A percentile compares a stretch with the other conserved stretches of the same genome.
phyloP scores from a whole-genome alignment of 164 flowering plant genomes.

The Amborella trichopoda region DNA sequence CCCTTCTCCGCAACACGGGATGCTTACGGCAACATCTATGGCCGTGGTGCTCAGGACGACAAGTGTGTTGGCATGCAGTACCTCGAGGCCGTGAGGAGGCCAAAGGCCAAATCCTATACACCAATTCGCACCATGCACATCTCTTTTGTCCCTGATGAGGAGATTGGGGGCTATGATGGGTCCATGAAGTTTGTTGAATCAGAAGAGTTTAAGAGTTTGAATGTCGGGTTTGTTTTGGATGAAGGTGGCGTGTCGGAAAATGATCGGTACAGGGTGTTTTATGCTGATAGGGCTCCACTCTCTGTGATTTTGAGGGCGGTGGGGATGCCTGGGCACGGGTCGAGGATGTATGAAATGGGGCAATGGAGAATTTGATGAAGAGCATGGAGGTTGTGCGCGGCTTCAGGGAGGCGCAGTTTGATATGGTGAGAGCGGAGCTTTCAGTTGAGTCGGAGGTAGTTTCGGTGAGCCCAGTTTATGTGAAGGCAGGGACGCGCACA shows the following conservation, averaged over 20 bases:
- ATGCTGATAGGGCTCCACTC: constrained; percentile 82
- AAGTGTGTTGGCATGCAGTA: constrained; percentile 64
- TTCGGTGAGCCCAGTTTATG: constrained; percentile 76
- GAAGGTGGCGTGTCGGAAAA: constrained; percentile 73
- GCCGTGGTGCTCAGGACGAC: constrained; percentile 91
- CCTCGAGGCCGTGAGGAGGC: constrained; percentile 32
- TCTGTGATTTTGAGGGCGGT: constrained; percentile 39
- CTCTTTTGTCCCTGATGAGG: constrained; percentile 85
- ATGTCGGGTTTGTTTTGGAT: constrained; percentile 78
- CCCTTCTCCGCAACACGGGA: constrained; percentile 62
- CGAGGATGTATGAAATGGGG: constrained; percentile 67
- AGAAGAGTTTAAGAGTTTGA: constrained; percentile 45
- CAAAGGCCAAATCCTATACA: constrained; percentile 10
- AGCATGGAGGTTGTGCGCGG: constrained; percentile 52
- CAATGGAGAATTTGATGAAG: constrained; percentile 92
- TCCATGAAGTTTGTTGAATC: constrained; percentile 43
- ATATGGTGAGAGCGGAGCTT: constrained; percentile 66
- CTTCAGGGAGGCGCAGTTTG: constrained; percentile 67
- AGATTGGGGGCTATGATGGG: constrained; percentile 76
- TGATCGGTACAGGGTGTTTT: constrained; percentile 71
- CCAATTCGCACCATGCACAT: constrained; percentile 45
- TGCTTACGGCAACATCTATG: constrained; percentile 55
- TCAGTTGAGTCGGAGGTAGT: constrained; percentile 61
- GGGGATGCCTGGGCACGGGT: constrained; percentile 84
- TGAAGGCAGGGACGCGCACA: constrained; percentile 66